Percentiles rank a stretch among this genome's conserved stretches.
phyloP scores from a whole-genome alignment of 805 yeast genomes.

The Kuraishia borneana region DNA sequence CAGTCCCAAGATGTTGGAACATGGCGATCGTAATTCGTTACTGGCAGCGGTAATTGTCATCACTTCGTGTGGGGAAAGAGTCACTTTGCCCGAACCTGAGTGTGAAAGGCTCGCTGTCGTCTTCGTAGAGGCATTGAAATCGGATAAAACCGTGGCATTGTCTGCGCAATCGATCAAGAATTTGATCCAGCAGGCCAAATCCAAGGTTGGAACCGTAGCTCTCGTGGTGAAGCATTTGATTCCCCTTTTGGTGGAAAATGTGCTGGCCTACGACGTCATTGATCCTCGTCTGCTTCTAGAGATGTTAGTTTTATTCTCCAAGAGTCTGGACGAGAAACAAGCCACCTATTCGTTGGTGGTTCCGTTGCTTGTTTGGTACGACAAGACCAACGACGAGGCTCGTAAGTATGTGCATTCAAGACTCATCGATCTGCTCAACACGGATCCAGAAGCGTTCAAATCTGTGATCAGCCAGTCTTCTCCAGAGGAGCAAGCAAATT shows the following conservation, averaged over 20 bases:
- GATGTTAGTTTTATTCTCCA: constrained; percentile 33
- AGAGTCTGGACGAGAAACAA: constrained; percentile 19
- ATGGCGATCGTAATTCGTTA: constrained; percentile 21
- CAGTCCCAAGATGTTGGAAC: constrained; percentile 13
- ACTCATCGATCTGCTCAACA: constrained; percentile 32
- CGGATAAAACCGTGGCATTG: constrained; percentile 23
- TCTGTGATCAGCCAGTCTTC: constrained; percentile 26
- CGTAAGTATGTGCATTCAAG: constrained; percentile 32
- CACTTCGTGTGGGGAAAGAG: constrained; percentile 23
- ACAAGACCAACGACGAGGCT: constrained; percentile 11
- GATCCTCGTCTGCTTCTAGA: constrained; percentile 35
- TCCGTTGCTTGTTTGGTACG: constrained; percentile 21
- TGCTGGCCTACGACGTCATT: constrained; percentile 10
- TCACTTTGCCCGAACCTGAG: constrained; percentile 23
- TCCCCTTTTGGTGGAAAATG: constrained; percentile 27
- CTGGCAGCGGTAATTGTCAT: constrained; percentile 33
- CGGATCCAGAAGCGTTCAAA: constrained; percentile 38
- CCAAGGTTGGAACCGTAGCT: constrained; percentile 18
- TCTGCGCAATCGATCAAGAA: constrained; percentile 54
- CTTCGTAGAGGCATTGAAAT: constrained; percentile 23
- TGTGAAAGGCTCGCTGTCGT: constrained; percentile 21
- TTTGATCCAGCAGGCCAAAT: constrained; percentile 28
- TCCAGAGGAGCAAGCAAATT: constrained; percentile 27
- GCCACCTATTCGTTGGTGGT: constrained; percentile 18
- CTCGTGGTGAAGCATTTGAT: constrained; percentile 31